A percentile compares a stretch with the other conserved stretches of the same genome.
Evolutionary conservation across 164 flowering plant species (phyloP).

Genomic region (Chimonanthus praecox): DNA sequence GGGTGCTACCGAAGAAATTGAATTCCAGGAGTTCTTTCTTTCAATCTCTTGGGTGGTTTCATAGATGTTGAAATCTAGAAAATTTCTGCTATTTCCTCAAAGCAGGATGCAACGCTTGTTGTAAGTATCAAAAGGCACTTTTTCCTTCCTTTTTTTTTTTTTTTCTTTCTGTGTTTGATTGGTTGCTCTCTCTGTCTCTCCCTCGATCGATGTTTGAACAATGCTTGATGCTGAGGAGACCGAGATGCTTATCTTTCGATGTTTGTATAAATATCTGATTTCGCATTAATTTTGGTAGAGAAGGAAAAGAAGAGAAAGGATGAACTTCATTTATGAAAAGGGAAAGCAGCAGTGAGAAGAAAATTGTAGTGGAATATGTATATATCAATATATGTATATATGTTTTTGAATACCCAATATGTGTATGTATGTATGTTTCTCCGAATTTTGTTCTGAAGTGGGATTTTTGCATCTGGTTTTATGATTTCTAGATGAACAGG

Average conservation of each 20-base stretch:
- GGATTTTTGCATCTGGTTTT: not conserved
- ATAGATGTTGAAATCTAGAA: not conserved
- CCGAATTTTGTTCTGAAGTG: not conserved
- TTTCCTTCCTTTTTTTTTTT: not conserved
- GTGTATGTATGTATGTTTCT: too few species aligned
- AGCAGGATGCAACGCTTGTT: not conserved
- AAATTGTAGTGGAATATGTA: not conserved
- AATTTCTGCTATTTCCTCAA: not conserved
- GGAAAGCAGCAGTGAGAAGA: not conserved
- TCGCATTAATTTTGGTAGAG: not conserved
- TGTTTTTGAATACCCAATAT: not conserved
- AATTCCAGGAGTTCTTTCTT: not conserved
- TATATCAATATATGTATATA: too few species aligned
- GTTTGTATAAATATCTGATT: not conserved
- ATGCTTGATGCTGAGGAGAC: not conserved
- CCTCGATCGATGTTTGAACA: not conserved
- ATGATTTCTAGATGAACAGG: not conserved
- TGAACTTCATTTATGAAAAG: not conserved
- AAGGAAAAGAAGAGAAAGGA: not conserved
- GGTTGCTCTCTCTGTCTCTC: not conserved
- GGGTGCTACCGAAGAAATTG: not conserved
- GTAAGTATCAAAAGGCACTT: not conserved
- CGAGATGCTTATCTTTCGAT: slow-evolving; percentile 6
- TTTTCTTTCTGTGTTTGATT: not conserved
- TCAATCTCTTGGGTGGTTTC: not conserved